Conservation (phyloP, 2,329 filamentous ascomycete species). For the Pseudocercospora fijiensis region DNA sequence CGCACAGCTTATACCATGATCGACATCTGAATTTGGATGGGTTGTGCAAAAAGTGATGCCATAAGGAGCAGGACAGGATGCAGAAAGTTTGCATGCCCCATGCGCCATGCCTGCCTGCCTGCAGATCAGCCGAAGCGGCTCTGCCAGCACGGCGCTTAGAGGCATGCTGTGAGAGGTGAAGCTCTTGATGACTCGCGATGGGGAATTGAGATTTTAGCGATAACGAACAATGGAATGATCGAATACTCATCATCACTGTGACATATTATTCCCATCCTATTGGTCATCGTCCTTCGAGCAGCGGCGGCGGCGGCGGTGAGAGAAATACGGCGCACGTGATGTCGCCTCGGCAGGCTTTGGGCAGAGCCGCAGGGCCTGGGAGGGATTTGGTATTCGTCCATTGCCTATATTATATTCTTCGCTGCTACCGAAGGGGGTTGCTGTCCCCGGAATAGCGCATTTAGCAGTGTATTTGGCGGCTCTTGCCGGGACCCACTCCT, state of each 20-base stretch:
- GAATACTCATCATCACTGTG: not conserved
- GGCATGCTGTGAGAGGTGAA: not conserved
- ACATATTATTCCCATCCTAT: too few relatives aligned
- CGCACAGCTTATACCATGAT: not conserved
- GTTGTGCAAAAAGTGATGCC: not conserved
- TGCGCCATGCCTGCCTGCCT: not conserved
- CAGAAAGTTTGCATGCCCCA: slow-evolving; percentile 3
- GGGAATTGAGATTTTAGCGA: not conserved
- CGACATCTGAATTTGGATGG: not conserved
- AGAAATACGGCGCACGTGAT: not conserved
- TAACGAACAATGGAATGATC: not conserved
- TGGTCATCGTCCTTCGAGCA: not conserved
- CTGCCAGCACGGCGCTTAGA: slow-evolving; percentile 7
- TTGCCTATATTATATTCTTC: too few relatives aligned
- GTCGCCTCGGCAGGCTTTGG: not conserved
- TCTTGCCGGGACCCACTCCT: too few relatives aligned
- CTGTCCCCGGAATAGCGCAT: too few relatives aligned
- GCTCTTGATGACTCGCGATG: not conserved
- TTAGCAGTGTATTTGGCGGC: too few relatives aligned
- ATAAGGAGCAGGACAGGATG: not conserved
- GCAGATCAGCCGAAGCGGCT: slow-evolving; percentile 1
- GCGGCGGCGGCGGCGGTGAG: not conserved
- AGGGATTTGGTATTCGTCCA: too few relatives aligned
- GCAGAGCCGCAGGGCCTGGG: not conserved
- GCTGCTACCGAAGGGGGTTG: too few relatives aligned